Conservation (phyloP, 768 basidiomycete genomes). For the Podaxis mareebaensis region DNA sequence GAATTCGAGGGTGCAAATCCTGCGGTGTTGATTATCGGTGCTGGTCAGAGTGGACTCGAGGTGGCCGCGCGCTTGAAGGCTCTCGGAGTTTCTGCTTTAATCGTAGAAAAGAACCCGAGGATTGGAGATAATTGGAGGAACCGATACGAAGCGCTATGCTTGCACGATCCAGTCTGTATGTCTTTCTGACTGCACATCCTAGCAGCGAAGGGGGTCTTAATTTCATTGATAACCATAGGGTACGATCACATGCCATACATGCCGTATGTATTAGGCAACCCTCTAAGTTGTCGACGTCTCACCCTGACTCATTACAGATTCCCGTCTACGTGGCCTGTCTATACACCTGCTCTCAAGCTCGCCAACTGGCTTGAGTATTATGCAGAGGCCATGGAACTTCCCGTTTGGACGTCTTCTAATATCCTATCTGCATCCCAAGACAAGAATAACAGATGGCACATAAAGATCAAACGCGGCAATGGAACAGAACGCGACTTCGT, state of each 20-base stretch:
- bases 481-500: conserved; percentile 33
- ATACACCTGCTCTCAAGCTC: conserved; percentile 54
- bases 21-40: conserved; percentile 55
- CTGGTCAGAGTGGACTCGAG: conserved; percentile 62
- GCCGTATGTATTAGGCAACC: conserved; percentile 17
- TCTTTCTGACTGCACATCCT: conserved; percentile 18
- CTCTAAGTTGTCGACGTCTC: neutral
- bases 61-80: conserved; percentile 60
- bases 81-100: conserved; percentile 50
- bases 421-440: conserved; percentile 40
- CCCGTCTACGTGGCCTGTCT: conserved; percentile 60
- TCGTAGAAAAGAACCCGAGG: conserved; percentile 56
- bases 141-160: conserved; percentile 56
- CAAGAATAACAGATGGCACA: conserved; percentile 42
- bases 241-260: conserved; percentile 18
- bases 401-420: conserved; percentile 58
- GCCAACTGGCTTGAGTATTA: conserved; percentile 67
- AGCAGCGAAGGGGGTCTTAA: neutral
- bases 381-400: conserved; percentile 57
- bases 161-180: conserved; percentile 61
- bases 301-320: conserved; percentile 35
- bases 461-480: conserved; percentile 29
- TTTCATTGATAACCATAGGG: conserved; percentile 30
- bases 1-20: conserved; percentile 49
- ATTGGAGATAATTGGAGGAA: conserved; percentile 65